Base-by-base conservation (phyloP, 2,329 filamentous ascomycete genomes). In the Neopestalotiopsis rosae region DNA sequence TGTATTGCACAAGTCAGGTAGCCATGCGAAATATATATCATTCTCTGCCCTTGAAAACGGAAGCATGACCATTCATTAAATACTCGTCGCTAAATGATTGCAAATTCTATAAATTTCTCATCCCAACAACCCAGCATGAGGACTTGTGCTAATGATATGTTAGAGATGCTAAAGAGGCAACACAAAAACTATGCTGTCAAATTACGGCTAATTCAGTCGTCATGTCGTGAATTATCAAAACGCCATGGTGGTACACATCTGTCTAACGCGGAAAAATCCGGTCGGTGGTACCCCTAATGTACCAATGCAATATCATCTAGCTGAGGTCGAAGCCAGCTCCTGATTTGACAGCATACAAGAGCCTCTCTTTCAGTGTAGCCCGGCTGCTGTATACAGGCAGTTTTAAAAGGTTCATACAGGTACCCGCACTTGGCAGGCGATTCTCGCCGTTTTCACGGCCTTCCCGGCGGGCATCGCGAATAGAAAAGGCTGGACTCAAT, bases 321-420 rank as follows among this genome's bases (percentile, higher is more conserved):
- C 89, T 91, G 71, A 96, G 82, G 83, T 98, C 95, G 81, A 99
- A 99, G 1, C 96, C 95, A 61, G 96, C 95, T 0, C 94, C 94
- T 0, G 94, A 92, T 74, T 93, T 93, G 24, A 98, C 89, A 9
- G 95, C 95, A 80, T 98, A 97, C 66, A 98, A 82, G 70, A 99
- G 79, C 82, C 97, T 98, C 76, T 91, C 88, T 77, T 88, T 91
- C 75, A 99, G 79, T 34, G 85, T 87, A 69, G 83, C 80, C 89
- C 42, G 85, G 89, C 62, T 81, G 34, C 34, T 87, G 80, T 98
- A 99, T 72, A 91, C 89, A 6, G 96, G 96, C 73, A 99, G 82
- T 84, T 99, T 99, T 62, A 99, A 82, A 74, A 99, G 79, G 78
- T 99, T 99, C 34, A 98, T 94, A 75, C 96, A 99, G 0, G 96